Evolutionary conservation across 2,329 filamentous ascomycete species (phyloP).

Genomic region (Cyclaneusma minus): DNA sequence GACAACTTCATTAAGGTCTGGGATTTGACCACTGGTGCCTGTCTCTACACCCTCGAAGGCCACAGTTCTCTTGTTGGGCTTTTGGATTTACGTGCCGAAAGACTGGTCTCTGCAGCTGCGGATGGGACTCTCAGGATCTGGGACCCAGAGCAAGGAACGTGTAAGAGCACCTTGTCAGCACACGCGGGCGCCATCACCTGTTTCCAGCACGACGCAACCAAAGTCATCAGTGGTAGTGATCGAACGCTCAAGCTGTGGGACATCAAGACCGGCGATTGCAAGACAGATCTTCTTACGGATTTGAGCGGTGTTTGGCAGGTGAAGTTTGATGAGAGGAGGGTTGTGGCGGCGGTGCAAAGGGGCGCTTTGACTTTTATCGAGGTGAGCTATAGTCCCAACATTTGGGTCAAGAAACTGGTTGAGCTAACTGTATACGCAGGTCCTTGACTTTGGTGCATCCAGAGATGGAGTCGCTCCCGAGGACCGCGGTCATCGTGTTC

Average conservation of each 20-base stretch:
- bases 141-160: constrained; percentile 87
- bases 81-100: constrained; percentile 75
- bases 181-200: constrained; percentile 97
- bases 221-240: constrained; percentile 92
- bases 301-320: constrained; percentile 98
- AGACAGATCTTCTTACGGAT: constrained; percentile 84
- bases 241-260: constrained; percentile 99
- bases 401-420: constrained; percentile 1
- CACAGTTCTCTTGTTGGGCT: constrained; percentile 86
- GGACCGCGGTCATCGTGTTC: constrained; percentile 66
- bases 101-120: constrained; percentile 85
- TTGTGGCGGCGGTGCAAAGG: constrained; percentile 90
- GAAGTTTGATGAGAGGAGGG: constrained; percentile 88
- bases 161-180: constrained; percentile 77
- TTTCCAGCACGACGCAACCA: constrained; percentile 93
- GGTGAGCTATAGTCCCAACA: constrained; percentile 35
- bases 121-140: constrained; percentile 93
- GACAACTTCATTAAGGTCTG: constrained; percentile 96
- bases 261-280: constrained; percentile 77
- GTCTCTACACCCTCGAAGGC: constrained; percentile 80
- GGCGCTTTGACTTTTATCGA: constrained; percentile 90
- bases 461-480: constrained; percentile 70
- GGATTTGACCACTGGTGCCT: constrained; percentile 75
- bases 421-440: constrained; percentile 38
- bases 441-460: constrained; percentile 90